These are phyloP conservation scores for Verticillium albo-atrum DNA, from an alignment of 2,329 filamentous ascomycete genomes.

Conservation along the genomic window DNA sequence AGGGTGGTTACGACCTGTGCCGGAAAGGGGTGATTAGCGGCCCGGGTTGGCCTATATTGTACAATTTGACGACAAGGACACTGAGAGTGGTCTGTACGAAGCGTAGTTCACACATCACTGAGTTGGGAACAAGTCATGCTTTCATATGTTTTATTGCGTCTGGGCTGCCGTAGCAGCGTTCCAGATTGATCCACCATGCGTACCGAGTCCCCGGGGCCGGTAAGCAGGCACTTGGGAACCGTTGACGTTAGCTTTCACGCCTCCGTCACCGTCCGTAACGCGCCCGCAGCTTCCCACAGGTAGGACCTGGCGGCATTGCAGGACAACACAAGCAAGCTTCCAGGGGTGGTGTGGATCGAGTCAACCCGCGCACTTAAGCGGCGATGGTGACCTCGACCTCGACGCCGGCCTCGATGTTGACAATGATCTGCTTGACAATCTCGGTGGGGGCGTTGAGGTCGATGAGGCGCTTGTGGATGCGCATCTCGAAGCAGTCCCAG, in stretches of 20 bases:
- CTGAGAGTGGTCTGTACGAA: background rate
- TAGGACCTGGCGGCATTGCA: background rate
- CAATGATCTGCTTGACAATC: constrained; percentile 94
- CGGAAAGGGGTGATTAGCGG: background rate
- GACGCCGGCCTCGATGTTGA: constrained; percentile 92
- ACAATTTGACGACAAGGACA: background rate
- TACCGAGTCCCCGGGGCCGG: background rate
- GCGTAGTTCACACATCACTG: background rate
- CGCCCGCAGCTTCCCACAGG: background rate
- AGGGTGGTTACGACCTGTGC: background rate
- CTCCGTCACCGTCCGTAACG: background rate
- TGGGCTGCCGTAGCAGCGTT: background rate
- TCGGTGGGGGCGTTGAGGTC: constrained; percentile 97
- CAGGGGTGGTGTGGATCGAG: background rate
- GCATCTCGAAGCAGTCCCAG: constrained; percentile 98
- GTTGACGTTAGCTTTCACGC: background rate
- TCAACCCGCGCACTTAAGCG: constrained; percentile 49
- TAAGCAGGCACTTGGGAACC: background rate
- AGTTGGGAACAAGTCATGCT: background rate
- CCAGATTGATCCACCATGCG: background rate
- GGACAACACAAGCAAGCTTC: background rate
- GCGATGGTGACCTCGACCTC: constrained; percentile 93
- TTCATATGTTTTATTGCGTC: background rate
- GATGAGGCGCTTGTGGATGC: constrained; percentile 98
- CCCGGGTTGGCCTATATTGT: background rate